A percentile compares a stretch with the other conserved stretches of the same genome.
These are phyloP conservation scores for Dissophora globulifera DNA, from an alignment of 192 early-diverging fungal species.

Conservation along the genomic window DNA sequence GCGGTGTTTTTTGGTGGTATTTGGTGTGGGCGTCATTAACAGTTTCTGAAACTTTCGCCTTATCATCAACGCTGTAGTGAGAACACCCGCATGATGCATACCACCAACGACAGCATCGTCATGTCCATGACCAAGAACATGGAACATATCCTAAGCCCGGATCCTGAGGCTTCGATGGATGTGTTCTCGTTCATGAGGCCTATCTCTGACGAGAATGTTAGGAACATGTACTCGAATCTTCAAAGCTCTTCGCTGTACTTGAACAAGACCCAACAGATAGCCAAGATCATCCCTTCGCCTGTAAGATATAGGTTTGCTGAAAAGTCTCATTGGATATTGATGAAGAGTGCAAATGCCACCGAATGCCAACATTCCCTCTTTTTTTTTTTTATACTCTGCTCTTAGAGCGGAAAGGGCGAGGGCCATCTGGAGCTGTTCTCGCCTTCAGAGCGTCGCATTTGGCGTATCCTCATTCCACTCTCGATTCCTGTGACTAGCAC, in stretches of 20 bases:
- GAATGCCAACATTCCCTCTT: neutral
- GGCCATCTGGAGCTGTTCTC: constrained; percentile 66
- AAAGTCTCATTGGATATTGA: no score
- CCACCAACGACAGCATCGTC: constrained; percentile 48
- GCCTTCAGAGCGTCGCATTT: constrained; percentile 56
- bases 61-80: no score
- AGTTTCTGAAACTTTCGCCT: no score
- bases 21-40: no score
- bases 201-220: constrained; percentile 40
- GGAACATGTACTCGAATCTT: constrained; percentile 58
- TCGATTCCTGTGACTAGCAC: constrained; percentile 54
- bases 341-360: no score
- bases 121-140: constrained; percentile 50
- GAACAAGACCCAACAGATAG: constrained; percentile 60
- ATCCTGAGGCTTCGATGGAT: constrained; percentile 49
- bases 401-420: constrained; percentile 64
- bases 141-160: constrained; percentile 14
- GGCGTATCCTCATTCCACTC: constrained; percentile 64
- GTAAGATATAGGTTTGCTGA: no score
- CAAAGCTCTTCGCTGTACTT: constrained; percentile 59
- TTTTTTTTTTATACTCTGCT: neutral
- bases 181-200: constrained; percentile 59
- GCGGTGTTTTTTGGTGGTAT: no score
- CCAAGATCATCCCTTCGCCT: constrained; percentile 59
- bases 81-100: constrained; percentile 41